Base-by-base conservation (phyloP, 148 eudicot species). In the Pouteria glomerata region DNA sequence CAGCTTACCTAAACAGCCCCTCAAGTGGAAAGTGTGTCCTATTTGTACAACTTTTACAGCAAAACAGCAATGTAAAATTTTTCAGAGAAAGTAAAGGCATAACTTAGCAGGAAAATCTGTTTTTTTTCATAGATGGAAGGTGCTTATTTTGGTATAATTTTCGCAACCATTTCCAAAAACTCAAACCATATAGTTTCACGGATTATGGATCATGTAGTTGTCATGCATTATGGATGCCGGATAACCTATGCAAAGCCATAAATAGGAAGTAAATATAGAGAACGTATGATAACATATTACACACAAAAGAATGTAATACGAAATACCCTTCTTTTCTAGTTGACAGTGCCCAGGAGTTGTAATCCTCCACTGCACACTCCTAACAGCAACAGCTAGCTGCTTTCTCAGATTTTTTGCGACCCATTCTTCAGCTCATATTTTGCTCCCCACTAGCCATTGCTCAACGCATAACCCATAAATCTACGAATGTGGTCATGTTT, bases 301-400 rank as follows among this genome's bases (percentile, higher is more conserved):
- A 74, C 11, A 59, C 7, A 69, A 24, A n/a, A 56, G n/a, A 35
- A 52, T 23, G 3, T 39, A 39, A 10, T 8, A 48, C 0, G 8
- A 65, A 37, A 53, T 76, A 82, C 85, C 91, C 85, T 72, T 75
- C 67, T 63, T 82, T 71, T 68, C 73, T 73, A 44, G 81, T 33
- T 69, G 88, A 85, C 56, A 80, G 47, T 27, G 83, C 69, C 90
- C 90, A 87, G 71, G 82, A 55, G 84, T 77, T 53, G 86, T 88
- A 74, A 84, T 84, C 68, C 86, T 87, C 90, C 90, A 87, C 52
- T 78, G 82, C 37, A 81, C 77, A 61, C 84, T 80, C 78, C 85
- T 80, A 64, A 85, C 86, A 59, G 86, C 88, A 74, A 78, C 81
- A 71, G 80, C 88, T 60, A 85, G 75, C 75, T 80, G 78, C 58